Evolutionary conservation across 2,329 filamentous ascomycete species (phyloP), one percentile per base, ranked within the genome.

Genomic region (Ascocoryne sarcoides): DNA sequence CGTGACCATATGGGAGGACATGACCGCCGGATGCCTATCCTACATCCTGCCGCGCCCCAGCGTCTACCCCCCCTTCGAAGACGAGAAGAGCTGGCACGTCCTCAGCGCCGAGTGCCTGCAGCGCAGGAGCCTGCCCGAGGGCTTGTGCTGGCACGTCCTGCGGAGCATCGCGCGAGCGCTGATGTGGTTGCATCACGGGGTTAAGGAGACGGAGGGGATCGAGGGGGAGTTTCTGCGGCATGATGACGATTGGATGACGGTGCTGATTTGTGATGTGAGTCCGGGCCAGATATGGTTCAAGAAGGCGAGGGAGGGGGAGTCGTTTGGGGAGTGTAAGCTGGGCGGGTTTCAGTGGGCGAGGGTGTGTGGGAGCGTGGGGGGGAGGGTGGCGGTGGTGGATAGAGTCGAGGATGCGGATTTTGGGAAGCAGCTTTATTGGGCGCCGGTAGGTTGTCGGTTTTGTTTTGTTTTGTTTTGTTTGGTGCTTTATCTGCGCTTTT

Each of bases 141-240:
- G 63, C 2, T 59, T 76, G 10, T 71, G 71, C 46, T 77, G 73
- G 73, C 72, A 76, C 49, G 71, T 76, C 7, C 60, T 70, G 10
- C 53, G 61, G 9, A 68, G 65, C 5, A 54, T 75, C 34, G 55
- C 69, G 10, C 61, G 62, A n/a, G 71, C 70, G 2, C 60, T 76
- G 29, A 55, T 66, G 20, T 75, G 68, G 62, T 56, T 76, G 15
- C 73, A 77, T 51, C 65, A 72, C 32, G 73, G 73, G 1, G 32
- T 53, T 4, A 57, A 58, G 16, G 48, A 56, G 31, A 54, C 49
- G 8, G 41, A 36, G 10, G 50, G 49, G 0, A 42, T 52, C 5
- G 43, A 41, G 1, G 50, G 47, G 4, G 48, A 56, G 31, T 55
- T 45, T 47, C 36, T 34, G 3, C 43, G 44, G 16, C 46, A 56